Conservation (phyloP, 345 rosid species). For the Linum usitatissimum region DNA sequence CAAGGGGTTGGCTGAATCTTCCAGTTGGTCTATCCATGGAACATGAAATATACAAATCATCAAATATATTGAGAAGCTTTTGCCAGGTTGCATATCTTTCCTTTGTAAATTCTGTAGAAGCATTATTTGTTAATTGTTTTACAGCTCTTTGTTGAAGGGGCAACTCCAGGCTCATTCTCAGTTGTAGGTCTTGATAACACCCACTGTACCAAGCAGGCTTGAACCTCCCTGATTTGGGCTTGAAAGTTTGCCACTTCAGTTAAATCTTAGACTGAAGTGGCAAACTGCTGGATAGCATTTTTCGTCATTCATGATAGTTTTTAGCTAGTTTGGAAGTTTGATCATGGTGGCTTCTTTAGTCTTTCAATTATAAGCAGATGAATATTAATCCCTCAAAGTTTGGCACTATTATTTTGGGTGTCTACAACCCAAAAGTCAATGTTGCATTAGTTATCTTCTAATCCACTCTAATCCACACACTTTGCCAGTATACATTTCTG, state of each 20-base stretch:
- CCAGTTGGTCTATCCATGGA: conserved; percentile 93
- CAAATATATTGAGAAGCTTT: conserved; percentile 69
- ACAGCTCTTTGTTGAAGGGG: not conserved
- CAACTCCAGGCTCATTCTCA: not conserved
- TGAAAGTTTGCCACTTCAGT: not conserved
- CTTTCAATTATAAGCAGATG: too few relatives aligned
- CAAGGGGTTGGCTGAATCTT: conserved; percentile 89
- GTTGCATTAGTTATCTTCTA: not conserved
- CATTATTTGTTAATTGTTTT: not conserved
- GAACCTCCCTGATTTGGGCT: not conserved
- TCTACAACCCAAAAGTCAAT: too few relatives aligned
- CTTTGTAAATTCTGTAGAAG: not conserved
- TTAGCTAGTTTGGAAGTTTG: not conserved
- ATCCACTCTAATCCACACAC: not conserved
- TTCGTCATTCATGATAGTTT: not conserved
- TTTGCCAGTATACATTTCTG: not conserved
- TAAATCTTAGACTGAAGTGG: not conserved
- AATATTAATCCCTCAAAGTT: too few relatives aligned
- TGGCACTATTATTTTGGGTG: too few relatives aligned
- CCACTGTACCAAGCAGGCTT: not conserved
- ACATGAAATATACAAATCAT: conserved; percentile 86
- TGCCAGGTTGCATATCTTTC: conserved; percentile 9
- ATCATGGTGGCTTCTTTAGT: too few relatives aligned
- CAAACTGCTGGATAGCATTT: not conserved
- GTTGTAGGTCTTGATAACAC: not conserved